Percentiles rank a stretch among this genome's conserved stretches.
phyloP scores from a whole-genome alignment of 192 early-diverging fungal species.

The Backusella luteola region DNA sequence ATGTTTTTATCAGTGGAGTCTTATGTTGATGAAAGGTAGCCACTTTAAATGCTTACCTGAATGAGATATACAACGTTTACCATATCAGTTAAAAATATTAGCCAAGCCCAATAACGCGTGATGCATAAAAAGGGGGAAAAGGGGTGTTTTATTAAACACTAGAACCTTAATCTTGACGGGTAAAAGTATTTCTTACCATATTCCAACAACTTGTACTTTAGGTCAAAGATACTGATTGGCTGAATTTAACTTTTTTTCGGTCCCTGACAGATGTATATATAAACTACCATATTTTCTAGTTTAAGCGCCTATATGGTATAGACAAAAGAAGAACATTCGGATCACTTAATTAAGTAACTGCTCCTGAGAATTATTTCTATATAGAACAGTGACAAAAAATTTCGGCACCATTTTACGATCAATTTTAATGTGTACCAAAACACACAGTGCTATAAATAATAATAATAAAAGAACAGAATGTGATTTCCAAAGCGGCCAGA shows the following conservation, averaged over 20 bases:
- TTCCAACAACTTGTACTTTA: no score
- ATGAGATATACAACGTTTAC: no score
- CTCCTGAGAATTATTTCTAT: background rate
- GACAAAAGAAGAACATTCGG: background rate
- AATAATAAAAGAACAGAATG: background rate
- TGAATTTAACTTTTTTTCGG: background rate
- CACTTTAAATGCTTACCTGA: no score
- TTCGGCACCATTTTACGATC: background rate
- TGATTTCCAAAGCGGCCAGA: background rate
- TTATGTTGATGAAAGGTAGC: no score
- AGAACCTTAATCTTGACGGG: no score
- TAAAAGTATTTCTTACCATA: no score
- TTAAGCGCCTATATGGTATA: background rate
- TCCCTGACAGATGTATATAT: background rate
- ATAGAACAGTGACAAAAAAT: background rate
- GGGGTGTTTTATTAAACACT: no score
- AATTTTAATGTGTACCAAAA: background rate
- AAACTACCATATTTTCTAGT: background rate
- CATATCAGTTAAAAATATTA: no score
- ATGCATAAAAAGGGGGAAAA: no score
- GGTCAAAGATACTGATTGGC: background rate
- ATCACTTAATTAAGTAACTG: background rate
- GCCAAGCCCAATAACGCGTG: no score
- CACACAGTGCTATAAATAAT: background rate
- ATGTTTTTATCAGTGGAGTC: no score